These are phyloP conservation scores for Chlamydomonas reinhardtii DNA, from an alignment of 163 green algal genomes.

Conservation along the genomic window DNA sequence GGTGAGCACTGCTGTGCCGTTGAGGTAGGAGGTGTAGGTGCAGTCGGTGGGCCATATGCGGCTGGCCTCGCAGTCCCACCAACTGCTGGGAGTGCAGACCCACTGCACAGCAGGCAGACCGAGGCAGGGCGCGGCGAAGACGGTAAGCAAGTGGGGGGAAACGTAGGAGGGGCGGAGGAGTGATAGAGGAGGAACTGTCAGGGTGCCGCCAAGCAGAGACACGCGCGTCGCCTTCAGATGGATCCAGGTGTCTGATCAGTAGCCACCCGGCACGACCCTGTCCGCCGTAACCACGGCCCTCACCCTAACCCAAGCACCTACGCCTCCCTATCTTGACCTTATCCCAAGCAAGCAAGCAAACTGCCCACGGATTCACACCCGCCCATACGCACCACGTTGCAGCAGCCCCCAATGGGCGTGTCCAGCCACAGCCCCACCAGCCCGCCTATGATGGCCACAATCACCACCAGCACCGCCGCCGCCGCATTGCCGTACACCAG, in stretches of 20 bases:
- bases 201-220: too few relatives aligned
- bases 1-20: constrained; percentile 7
- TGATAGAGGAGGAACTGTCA: too few relatives aligned
- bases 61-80: constrained; percentile 47
- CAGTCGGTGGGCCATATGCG: constrained; percentile 31
- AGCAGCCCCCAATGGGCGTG: constrained; percentile 44
- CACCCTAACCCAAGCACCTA: too few relatives aligned
- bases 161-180: background rate
- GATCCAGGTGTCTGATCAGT: too few relatives aligned
- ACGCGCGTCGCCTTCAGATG: too few relatives aligned
- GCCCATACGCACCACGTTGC: constrained; percentile 14
- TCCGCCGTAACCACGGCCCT: too few relatives aligned
- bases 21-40: constrained; percentile 13
- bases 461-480: constrained; percentile 5
- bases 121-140: background rate
- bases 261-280: too few relatives aligned
- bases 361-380: too few relatives aligned
- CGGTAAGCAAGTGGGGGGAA: background rate
- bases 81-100: constrained; percentile 42
- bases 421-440: constrained; percentile 38
- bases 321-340: too few relatives aligned
- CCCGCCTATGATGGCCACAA: constrained; percentile 21
- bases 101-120: constrained; percentile 1
- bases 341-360: too few relatives aligned
- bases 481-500: background rate